phyloP scores from a whole-genome alignment of 139 green algal genomes.

The Limnomonas spitsbergensis region DNA sequence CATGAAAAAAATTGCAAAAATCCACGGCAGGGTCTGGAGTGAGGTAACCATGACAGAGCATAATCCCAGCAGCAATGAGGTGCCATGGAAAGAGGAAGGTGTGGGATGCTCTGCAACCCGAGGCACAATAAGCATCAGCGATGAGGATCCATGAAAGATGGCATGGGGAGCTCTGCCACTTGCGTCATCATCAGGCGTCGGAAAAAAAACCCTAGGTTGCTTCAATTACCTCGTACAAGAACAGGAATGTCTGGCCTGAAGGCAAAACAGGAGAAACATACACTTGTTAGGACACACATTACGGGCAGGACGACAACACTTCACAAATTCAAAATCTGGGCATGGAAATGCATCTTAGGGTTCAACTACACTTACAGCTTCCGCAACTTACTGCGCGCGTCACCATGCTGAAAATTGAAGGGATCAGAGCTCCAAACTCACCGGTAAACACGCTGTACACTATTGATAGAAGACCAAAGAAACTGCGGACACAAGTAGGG shows the following conservation, averaged over 20 bases:
- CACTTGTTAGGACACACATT: neutral
- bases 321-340: neutral
- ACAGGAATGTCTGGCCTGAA: constrained; percentile 14
- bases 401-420: neutral
- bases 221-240: constrained; percentile 10
- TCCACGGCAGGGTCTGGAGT: neutral
- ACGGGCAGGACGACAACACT: neutral
- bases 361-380: no score
- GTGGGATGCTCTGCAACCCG: no score
- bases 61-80: no score
- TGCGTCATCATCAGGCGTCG: no score
- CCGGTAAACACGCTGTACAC: neutral
- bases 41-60: neutral
- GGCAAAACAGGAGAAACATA: neutral
- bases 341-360: no score
- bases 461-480: neutral
- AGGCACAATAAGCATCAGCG: no score
- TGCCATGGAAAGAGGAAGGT: no score
- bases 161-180: no score
- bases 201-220: no score
- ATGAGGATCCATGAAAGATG: no score
- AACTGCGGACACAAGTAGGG: no score
- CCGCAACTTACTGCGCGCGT: no score
- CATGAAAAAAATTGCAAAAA: neutral
- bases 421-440: neutral